A percentile compares a stretch with the other conserved stretches of the same genome.
Conservation (phyloP, 2,329 filamentous ascomycete species). For the Epichloe bromicola region DNA sequence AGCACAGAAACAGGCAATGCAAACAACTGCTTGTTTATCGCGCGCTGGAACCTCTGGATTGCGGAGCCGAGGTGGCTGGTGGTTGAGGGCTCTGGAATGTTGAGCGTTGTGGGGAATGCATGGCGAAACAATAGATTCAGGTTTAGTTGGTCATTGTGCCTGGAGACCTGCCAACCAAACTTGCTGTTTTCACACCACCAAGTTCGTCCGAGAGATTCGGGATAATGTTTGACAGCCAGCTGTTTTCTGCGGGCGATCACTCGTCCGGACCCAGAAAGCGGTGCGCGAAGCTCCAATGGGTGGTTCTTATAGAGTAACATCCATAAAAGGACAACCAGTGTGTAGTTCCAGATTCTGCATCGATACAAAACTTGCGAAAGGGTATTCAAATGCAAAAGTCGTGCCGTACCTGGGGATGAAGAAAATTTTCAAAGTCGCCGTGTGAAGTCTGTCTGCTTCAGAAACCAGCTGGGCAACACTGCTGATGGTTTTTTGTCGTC, state of each 20-base stretch:
- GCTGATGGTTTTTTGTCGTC: background rate
- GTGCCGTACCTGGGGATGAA: background rate
- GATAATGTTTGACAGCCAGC: background rate
- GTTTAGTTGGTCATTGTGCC: background rate
- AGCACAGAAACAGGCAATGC: background rate
- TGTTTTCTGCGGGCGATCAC: too few species aligned
- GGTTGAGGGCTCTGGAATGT: background rate
- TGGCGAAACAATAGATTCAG: background rate
- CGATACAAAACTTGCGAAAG: background rate
- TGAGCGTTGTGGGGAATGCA: background rate
- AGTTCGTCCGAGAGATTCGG: background rate
- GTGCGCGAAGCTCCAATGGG: too few species aligned
- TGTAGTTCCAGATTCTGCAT: too few species aligned
- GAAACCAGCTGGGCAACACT: slow-evolving; percentile 12
- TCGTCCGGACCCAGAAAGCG: too few species aligned
- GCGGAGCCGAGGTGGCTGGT: background rate
- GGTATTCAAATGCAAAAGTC: background rate
- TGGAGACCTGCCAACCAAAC: background rate
- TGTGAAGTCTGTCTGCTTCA: slow-evolving; percentile 8
- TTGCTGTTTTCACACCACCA: background rate
- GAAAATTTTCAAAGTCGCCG: background rate
- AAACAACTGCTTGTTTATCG: background rate
- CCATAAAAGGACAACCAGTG: too few species aligned
- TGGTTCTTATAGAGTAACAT: too few species aligned
- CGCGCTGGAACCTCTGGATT: background rate